Conservation (phyloP, 352 stramenopile species). For the Globisporangium solare region DNA sequence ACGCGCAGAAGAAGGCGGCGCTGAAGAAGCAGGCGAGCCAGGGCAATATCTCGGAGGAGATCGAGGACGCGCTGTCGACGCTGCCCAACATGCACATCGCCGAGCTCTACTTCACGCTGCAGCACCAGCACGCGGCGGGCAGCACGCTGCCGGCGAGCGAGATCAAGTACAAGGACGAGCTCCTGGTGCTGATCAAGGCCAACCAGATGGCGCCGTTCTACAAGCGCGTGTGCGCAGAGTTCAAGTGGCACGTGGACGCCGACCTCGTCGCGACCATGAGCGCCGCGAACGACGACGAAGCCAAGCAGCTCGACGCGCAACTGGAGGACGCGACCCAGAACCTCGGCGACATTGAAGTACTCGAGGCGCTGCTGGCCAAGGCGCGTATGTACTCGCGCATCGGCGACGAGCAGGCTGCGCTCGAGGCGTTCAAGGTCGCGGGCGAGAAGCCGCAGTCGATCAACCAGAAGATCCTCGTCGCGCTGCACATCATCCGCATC, state of each 20-base stretch:
- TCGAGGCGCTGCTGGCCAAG: constrained; percentile 92
- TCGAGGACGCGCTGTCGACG: constrained; percentile 75
- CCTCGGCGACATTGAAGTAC: constrained; percentile 96
- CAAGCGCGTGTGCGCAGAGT: constrained; percentile 58
- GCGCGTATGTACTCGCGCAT: constrained; percentile 93
- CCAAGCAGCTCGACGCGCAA: constrained; percentile 81
- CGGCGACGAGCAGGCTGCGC: constrained; percentile 87
- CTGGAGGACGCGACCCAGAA: constrained; percentile 94
- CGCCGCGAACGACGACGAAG: constrained; percentile 54
- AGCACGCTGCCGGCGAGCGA: constrained; percentile 34
- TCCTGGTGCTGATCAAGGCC: constrained; percentile 59
- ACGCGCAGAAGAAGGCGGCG: constrained; percentile 1
- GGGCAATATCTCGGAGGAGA: constrained; percentile 85
- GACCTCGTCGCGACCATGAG: constrained; percentile 56
- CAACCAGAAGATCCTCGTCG: constrained; percentile 97
- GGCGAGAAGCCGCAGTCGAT: constrained; percentile 93
- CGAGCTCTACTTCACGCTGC: constrained; percentile 72
- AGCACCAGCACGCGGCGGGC: constrained; percentile 49
- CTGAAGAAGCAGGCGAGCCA: constrained; percentile 72
- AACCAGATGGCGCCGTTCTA: constrained; percentile 83
- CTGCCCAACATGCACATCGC: constrained; percentile 77
- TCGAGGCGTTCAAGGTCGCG: constrained; percentile 90
- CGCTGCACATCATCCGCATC: constrained; percentile 91
- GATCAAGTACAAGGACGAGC: constrained; percentile 34
- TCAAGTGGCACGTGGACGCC: constrained; percentile 58